Evolutionary conservation across 306 rosid species (phyloP), one percentile per base, ranked within the genome.

Genomic region (Quercus engelmannii): DNA sequence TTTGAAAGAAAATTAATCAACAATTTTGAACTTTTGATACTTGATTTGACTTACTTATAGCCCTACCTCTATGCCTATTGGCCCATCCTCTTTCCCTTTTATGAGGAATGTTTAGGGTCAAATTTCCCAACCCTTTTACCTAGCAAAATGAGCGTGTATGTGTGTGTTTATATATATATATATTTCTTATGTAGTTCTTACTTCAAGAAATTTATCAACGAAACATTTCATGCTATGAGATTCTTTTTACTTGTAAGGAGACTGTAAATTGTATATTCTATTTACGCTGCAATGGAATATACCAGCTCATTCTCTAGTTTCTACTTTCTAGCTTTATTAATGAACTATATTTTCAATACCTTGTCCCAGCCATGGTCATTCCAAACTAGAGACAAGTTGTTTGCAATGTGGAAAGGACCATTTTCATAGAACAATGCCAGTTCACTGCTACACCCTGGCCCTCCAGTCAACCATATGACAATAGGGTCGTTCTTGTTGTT

Each of bases 371-470:
- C 99, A 75, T 85, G 88, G 20, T 91, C 89, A 82, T 91, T 93
- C 99, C 97, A 95, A 5, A 54, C 83, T 62, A 95, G 98, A 75
- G 98, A 89, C 84, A 86, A 78, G 81, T 91, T 84, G 26, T 78
- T 85, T 69, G 91, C 78, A 56, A 95, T 75, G 2, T 93, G 89
- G 69, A 91, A 95, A 76, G 99, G 98, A 83, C 99, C 99, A 63
- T 95, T 93, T 86, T 95, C 99, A 57, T 89, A 90, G 69, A 95
- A 95, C 89, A 95, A 58, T 79, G 98, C 98, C 31, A 93, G 78
- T 78, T 91, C 98, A 86, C 99, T 90, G 81, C 99, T 85, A n/a
- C 97, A 95, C 14, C 99, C 98, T 78, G 98, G 99, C 30, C 98
- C 99, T 83, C 98, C 99, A 4, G 93, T 90, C 74, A 95, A 74